Conservation (phyloP, 768 basidiomycete genomes). For the Lactarius hengduanensis region DNA sequence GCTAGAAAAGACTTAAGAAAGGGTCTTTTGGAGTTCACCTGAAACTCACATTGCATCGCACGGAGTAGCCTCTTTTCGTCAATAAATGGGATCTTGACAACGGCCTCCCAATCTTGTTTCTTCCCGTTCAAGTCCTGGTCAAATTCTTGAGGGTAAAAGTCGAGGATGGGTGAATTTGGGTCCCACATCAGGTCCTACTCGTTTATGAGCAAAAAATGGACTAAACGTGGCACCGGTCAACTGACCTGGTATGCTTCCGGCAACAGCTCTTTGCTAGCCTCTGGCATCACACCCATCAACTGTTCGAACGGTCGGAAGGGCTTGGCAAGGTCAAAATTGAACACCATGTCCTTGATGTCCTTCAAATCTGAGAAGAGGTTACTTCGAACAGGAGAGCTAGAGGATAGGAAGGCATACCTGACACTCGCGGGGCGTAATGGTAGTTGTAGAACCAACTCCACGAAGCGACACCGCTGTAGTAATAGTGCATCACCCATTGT, state of each 20-base stretch:
- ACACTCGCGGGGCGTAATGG: conserved; percentile 95
- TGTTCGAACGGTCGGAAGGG: conserved; percentile 96
- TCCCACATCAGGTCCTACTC: conserved; percentile 86
- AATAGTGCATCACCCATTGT: conserved; percentile 99
- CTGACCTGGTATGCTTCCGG: conserved; percentile 81
- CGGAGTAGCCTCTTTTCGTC: conserved; percentile 71
- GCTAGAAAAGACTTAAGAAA: conserved; percentile 42
- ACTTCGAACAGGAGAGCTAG: conserved; percentile 24
- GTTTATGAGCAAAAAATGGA: conserved; percentile 9
- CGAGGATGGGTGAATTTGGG: conserved; percentile 79
- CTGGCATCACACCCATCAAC: conserved; percentile 95
- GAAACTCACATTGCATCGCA: conserved; percentile 74
- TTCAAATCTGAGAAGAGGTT: conserved; percentile 46
- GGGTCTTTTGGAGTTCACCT: background rate
- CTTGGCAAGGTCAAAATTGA: conserved; percentile 79
- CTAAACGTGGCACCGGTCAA: conserved; percentile 14
- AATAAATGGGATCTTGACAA: conserved; percentile 99
- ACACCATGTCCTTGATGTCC: conserved; percentile 72
- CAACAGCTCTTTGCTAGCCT: conserved; percentile 85
- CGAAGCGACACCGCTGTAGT: conserved; percentile 94
- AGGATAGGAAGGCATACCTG: conserved; percentile 53
- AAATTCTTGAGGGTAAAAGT: conserved; percentile 93
- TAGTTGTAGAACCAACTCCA: conserved; percentile 99
- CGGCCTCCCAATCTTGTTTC: conserved; percentile 98
- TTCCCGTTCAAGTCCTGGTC: conserved; percentile 96